These are phyloP conservation scores for Ceriops tagal DNA, from an alignment of 345 rosid species.

Conservation along the genomic window DNA sequence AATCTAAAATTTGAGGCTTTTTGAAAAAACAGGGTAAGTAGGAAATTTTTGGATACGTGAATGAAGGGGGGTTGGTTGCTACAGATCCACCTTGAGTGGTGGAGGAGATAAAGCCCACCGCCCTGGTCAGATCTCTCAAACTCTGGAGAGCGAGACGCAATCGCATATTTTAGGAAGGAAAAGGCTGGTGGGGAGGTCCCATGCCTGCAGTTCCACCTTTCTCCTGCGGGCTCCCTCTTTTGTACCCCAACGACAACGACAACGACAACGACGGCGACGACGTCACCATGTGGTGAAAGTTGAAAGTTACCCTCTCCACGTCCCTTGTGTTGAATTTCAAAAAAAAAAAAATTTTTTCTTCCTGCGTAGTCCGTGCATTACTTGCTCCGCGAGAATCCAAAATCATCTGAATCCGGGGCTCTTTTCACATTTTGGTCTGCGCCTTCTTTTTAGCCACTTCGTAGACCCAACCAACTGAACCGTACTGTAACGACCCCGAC, in stretches of 20 bases:
- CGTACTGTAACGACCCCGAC: neutral
- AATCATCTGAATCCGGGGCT: conserved; percentile 10
- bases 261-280: too few relatives aligned
- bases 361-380: neutral
- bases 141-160: conserved; percentile 4
- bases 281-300: conserved; percentile 17
- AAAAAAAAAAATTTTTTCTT: neutral
- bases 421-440: neutral
- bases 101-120: too few relatives aligned
- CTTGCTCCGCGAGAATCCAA: neutral
- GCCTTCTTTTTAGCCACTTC: conserved; percentile 5
- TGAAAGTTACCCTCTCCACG: too few relatives aligned
- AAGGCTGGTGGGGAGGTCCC: conserved; percentile 7
- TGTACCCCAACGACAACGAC: too few relatives aligned
- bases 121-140: too few relatives aligned
- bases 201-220: neutral
- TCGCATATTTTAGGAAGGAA: conserved; percentile 1
- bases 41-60: too few relatives aligned
- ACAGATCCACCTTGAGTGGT: too few relatives aligned
- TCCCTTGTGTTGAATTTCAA: neutral
- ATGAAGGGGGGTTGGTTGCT: too few relatives aligned
- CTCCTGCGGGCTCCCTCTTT: conserved; percentile 12
- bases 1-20: too few relatives aligned
- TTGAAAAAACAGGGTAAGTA: too few relatives aligned
- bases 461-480: conserved; percentile 10